Percentiles rank a stretch among this genome's conserved stretches.
These are phyloP conservation scores for Colletotrichum theobromicola DNA, from an alignment of 2,329 filamentous ascomycete species.

Conservation along the genomic window DNA sequence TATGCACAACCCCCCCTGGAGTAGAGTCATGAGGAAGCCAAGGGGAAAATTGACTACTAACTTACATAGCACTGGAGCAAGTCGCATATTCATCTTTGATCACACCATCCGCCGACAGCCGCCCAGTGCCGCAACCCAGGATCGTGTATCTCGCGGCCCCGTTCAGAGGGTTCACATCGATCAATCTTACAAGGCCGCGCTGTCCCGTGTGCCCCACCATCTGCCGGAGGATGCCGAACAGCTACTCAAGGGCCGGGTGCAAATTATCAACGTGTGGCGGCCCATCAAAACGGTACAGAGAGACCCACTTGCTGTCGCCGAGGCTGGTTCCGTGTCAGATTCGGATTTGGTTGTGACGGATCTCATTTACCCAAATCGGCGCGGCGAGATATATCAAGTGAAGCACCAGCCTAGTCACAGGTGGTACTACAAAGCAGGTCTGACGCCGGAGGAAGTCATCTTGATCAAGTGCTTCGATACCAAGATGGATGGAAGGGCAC, in stretches of 20 bases:
- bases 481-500: constrained; percentile 57
- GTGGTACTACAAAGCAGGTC: constrained; percentile 59
- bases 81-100: constrained; percentile 64
- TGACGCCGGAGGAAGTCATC: constrained; percentile 58
- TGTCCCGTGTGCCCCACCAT: constrained; percentile 45
- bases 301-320: constrained; percentile 60
- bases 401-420: constrained; percentile 44
- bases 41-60: not conserved
- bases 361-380: constrained; percentile 56
- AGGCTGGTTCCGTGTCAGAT: constrained; percentile 54
- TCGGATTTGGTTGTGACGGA: constrained; percentile 52
- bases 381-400: constrained; percentile 55
- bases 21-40: not conserved
- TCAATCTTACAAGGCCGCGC: constrained; percentile 50
- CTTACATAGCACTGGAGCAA: constrained; percentile 56
- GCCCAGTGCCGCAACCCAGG: constrained; percentile 57
- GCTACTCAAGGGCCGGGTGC: constrained; percentile 50
- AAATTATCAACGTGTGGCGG: constrained; percentile 61
- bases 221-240: constrained; percentile 49
- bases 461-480: constrained; percentile 69
- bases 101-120: constrained; percentile 56
- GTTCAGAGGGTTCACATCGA: constrained; percentile 61
- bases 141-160: constrained; percentile 40
- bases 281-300: constrained; percentile 55
- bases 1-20: constrained; percentile 26